phyloP scores from a whole-genome alignment of 2,329 filamentous ascomycete species.

The Calycina herbarum region DNA sequence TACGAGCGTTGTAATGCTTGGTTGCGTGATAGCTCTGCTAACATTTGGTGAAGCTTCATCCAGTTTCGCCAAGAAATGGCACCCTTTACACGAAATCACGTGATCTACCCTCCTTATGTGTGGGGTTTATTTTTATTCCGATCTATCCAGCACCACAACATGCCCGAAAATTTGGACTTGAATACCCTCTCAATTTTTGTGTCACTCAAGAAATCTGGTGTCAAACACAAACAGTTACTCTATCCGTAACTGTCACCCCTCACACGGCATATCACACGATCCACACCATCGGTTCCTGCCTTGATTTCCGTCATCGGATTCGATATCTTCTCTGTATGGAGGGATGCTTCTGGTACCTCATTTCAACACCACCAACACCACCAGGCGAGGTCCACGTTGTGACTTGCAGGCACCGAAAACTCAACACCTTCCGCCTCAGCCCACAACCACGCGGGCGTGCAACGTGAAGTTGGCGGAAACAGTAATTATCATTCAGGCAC shows the following conservation, averaged over 20 bases:
- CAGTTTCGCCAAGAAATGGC: background rate
- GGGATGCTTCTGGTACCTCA: constrained; percentile 4
- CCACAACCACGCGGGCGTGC: background rate
- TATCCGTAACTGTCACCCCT: constrained; percentile 6
- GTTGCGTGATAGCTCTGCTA: background rate
- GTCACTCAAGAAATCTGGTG: constrained; percentile 6
- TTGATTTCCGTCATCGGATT: background rate
- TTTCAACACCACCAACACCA: constrained; percentile 1
- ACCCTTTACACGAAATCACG: background rate
- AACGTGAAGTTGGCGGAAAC: constrained; percentile 9
- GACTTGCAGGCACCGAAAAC: background rate
- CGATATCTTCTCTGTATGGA: background rate
- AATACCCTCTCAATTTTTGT: constrained; percentile 1
- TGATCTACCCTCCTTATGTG: no score
- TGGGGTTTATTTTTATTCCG: no score
- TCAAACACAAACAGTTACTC: constrained; percentile 3
- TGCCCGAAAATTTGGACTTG: background rate
- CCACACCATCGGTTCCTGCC: constrained; percentile 15
- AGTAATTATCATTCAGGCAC: constrained; percentile 15
- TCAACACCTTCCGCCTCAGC: background rate
- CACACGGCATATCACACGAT: constrained; percentile 7
- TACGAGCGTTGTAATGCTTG: background rate
- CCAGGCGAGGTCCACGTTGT: constrained; percentile 1
- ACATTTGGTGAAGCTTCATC: background rate
- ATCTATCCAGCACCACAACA: background rate